phyloP scores from a whole-genome alignment of 2,329 filamentous ascomycete species.

The Stagonosporopsis cucurbitacearum region DNA sequence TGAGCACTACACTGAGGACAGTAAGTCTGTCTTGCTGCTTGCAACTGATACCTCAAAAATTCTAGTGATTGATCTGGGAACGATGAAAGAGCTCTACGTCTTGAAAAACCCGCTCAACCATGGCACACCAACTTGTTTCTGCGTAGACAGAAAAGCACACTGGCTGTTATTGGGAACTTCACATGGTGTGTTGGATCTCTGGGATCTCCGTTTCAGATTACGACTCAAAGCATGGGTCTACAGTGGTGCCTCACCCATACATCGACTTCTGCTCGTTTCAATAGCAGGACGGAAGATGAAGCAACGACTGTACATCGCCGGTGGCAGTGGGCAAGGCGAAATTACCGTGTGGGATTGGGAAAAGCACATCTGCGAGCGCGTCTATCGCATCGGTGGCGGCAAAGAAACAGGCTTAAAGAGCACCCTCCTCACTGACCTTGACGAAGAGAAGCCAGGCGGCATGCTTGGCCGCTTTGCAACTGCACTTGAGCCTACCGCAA shows the following conservation, averaged over 20 bases:
- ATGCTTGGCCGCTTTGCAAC: slow-evolving; percentile 87
- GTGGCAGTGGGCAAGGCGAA: slow-evolving; percentile 85
- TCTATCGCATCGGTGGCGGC: slow-evolving; percentile 70
- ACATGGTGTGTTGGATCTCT: slow-evolving; percentile 89
- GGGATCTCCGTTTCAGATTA: slow-evolving; percentile 95
- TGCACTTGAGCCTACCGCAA: slow-evolving; percentile 61
- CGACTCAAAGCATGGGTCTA: slow-evolving; percentile 88
- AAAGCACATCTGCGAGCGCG: slow-evolving; percentile 84
- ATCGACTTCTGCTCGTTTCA: slow-evolving; percentile 65
- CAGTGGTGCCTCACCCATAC: slow-evolving; percentile 78
- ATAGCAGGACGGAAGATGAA: slow-evolving; percentile 73
- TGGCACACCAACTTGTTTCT: slow-evolving; percentile 89
- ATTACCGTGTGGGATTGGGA: slow-evolving; percentile 96
- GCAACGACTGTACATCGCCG: slow-evolving; percentile 81
- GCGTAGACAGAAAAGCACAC: slow-evolving; percentile 81
- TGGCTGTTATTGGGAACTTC: slow-evolving; percentile 93
- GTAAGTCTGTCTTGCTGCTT: slow-evolving; percentile 80
- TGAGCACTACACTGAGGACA: slow-evolving; percentile 86
- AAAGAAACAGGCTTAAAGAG: slow-evolving; percentile 54
- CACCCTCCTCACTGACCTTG: slow-evolving; percentile 80
- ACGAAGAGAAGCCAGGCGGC: slow-evolving; percentile 83
- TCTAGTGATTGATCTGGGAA: slow-evolving; percentile 82
- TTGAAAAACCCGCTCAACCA: slow-evolving; percentile 90
- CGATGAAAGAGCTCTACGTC: slow-evolving; percentile 81
- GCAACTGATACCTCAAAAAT: slow-evolving; percentile 87